Evolutionary conservation across 495 filamentous ascomycete genomes (phyloP), one percentile per base, ranked within the genome.

Genomic region (Xylaria cubensis): DNA sequence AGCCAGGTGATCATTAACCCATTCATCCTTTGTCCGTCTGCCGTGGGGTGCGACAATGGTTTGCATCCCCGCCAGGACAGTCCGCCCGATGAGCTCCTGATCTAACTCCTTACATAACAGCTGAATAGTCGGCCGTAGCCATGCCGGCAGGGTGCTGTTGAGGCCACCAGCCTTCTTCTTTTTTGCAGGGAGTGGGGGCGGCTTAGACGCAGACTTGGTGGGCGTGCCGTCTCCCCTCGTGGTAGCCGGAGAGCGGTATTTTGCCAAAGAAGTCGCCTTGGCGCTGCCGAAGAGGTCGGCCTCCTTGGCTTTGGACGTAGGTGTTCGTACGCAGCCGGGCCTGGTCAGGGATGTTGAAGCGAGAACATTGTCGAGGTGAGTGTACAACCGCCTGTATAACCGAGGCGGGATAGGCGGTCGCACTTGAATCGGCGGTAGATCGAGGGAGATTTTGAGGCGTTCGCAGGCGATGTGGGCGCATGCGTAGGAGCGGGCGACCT

Each of bases 401-500:
- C 89, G 88, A 12, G 94, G 94, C 48, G 90, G 90, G 73, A 94
- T 92, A 19, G 96, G 97, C 7, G 96, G 94, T 21, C 89, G 90
- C 15, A 93, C 90, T 67, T 92, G 86, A 50, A 97, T 91, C 2
- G 89, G 88, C 8, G 95, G 95, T 44, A 99, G 90, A 79, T 94
- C 90, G 73, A 99, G 87, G n/a, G 87, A 78, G 74, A 91, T 91
- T 75, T 94, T 94, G 62, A 98, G 86, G 71, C 94, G 88, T 80
- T 94, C 92, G 82, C 95, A 98, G 50, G 96, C 96, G 44, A 99
- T 88, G 80, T 98, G 91, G 1, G 94, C 92, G 78, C 97, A 98
- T 12, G 93, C 93, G 81, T 96, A 97, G 12, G 90, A 87, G 8
- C 95, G 88, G 21, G 92, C 93, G 72, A 94, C 90, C 79, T 99